phyloP scores from a whole-genome alignment of 139 green algal species.

The Monoraphidium neglectum region DNA sequence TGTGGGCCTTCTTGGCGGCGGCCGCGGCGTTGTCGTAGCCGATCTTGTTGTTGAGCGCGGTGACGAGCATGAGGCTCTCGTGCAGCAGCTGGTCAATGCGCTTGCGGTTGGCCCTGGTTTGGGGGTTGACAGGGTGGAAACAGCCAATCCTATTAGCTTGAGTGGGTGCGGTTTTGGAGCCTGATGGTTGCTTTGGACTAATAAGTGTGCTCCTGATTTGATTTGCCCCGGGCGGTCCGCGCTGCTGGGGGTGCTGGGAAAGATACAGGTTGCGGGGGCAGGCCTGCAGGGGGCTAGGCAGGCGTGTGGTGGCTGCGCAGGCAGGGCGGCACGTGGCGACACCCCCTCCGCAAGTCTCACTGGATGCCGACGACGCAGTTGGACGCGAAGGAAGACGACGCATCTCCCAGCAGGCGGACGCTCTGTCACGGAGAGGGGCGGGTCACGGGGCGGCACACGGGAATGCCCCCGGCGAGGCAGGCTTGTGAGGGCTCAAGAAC shows the following conservation, averaged over 20 bases:
- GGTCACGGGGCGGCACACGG: constrained; percentile 19
- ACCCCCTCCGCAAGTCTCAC: constrained; percentile 13
- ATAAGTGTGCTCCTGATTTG: too few relatives aligned
- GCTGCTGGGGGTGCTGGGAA: too few relatives aligned
- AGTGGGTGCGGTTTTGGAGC: background rate
- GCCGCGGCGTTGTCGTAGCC: constrained; percentile 96
- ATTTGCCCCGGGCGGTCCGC: too few relatives aligned
- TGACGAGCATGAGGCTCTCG: constrained; percentile 97
- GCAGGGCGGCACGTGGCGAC: too few relatives aligned
- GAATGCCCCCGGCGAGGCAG: too few relatives aligned
- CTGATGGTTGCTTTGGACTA: too few relatives aligned
- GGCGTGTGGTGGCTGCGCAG: too few relatives aligned
- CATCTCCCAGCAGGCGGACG: constrained; percentile 80
- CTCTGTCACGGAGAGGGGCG: constrained; percentile 20
- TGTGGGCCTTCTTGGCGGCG: constrained; percentile 96
- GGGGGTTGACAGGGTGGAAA: constrained; percentile 10
- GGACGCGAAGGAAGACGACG: constrained; percentile 73
- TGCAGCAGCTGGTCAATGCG: constrained; percentile 84
- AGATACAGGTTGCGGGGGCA: too few relatives aligned
- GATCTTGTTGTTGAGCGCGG: constrained; percentile 86
- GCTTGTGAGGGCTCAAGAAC: too few relatives aligned
- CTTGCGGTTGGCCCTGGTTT: constrained; percentile 71
- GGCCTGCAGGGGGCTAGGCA: too few relatives aligned
- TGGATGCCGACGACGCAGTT: constrained; percentile 83
- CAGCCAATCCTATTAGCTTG: too few relatives aligned